A percentile compares a stretch with the other conserved stretches of the same genome.
Evolutionary conservation across 192 early-diverging fungal genomes (phyloP).

Genomic region (Borealophlyctis nickersoniae): DNA sequence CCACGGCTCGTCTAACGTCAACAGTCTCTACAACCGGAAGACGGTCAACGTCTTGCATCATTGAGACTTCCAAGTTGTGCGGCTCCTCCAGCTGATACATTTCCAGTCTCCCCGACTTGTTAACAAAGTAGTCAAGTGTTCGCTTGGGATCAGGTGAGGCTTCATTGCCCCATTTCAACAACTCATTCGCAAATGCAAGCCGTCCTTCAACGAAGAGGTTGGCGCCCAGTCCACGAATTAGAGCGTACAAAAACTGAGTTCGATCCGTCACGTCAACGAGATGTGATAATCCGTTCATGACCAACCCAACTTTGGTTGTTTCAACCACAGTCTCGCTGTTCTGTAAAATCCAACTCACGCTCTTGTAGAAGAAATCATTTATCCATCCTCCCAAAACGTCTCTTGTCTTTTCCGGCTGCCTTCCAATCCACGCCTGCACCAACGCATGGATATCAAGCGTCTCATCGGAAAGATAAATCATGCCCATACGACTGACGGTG

Average conservation of each 20-base stretch:
- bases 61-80: constrained; percentile 9
- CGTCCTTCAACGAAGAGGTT: constrained; percentile 44
- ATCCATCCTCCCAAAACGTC: constrained; percentile 35
- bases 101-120: constrained; percentile 26
- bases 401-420: constrained; percentile 26
- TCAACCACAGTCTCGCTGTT: constrained; percentile 47
- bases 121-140: constrained; percentile 43
- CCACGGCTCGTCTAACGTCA: constrained; percentile 41
- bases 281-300: constrained; percentile 53
- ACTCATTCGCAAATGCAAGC: constrained; percentile 43
- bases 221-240: constrained; percentile 50
- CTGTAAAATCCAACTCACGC: constrained; percentile 41
- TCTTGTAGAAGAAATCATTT: constrained; percentile 38
- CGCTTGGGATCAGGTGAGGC: constrained; percentile 40
- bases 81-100: constrained; percentile 38
- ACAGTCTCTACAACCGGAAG: constrained; percentile 53
- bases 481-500: constrained; percentile 63
- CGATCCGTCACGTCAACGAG: constrained; percentile 23
- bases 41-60: constrained; percentile 33
- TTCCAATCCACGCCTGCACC: constrained; percentile 41
- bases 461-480: constrained; percentile 64
- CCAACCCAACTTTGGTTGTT: constrained; percentile 49
- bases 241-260: constrained; percentile 40
- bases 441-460: constrained; percentile 45
- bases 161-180: constrained; percentile 44